Evolutionary conservation across 192 early-diverging fungal species (phyloP).

Genomic region (Ramicandelaber brevisporus): DNA sequence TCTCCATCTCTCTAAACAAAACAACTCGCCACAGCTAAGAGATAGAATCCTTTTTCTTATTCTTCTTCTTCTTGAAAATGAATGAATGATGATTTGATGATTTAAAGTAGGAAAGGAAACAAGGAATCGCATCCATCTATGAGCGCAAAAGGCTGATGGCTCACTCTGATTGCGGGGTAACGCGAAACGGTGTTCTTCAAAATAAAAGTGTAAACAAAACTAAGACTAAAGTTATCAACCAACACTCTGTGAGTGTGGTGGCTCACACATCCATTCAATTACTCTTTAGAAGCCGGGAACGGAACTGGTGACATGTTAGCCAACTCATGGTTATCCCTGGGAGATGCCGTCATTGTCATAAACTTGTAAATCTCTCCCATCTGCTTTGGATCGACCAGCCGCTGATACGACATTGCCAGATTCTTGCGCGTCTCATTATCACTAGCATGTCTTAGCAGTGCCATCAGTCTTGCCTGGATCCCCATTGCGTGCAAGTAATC

Average conservation of each 20-base stretch:
- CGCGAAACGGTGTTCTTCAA: not conserved
- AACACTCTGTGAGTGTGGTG: not conserved
- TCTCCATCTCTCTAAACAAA: no score
- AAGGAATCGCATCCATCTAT: constrained; percentile 1
- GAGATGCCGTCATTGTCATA: constrained; percentile 32
- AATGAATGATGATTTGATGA: not conserved
- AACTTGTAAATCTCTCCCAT: constrained; percentile 84
- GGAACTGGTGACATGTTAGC: constrained; percentile 1
- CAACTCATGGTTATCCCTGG: not conserved
- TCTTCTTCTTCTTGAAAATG: constrained; percentile 1
- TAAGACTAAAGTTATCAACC: not conserved
- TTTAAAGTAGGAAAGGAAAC: constrained; percentile 9
- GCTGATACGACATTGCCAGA: constrained; percentile 39
- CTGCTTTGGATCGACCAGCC: constrained; percentile 40
- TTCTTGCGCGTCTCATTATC: constrained; percentile 21
- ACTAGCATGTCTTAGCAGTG: constrained; percentile 28
- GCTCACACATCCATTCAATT: not conserved
- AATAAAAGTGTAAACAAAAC: not conserved
- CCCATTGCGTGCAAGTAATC: constrained; percentile 54
- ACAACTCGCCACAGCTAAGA: no score
- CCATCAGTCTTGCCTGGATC: constrained; percentile 42
- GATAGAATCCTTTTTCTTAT: constrained; percentile 7
- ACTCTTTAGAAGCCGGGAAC: not conserved
- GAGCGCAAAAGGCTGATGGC: not conserved
- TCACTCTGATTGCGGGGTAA: not conserved